A percentile compares a stretch with the other conserved stretches of the same genome.
These are phyloP conservation scores for Handroanthus guayacan DNA, from an alignment of 257 asterid species.

Conservation along the genomic window DNA sequence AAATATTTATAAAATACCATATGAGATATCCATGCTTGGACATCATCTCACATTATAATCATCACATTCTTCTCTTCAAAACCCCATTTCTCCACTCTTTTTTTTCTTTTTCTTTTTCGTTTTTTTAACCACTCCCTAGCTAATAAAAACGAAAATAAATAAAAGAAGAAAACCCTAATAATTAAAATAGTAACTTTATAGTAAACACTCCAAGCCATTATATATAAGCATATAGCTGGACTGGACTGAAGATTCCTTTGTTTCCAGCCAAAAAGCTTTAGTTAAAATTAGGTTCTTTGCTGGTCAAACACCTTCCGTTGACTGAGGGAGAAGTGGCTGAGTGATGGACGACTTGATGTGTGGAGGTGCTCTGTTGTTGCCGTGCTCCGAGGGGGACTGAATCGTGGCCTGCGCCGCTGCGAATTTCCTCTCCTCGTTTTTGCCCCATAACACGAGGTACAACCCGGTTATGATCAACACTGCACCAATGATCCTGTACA, in stretches of 20 bases:
- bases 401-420: constrained; percentile 46
- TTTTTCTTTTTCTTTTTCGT: too few species aligned
- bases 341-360: constrained; percentile 81
- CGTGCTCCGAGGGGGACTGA: constrained; percentile 70
- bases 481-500: constrained; percentile 88
- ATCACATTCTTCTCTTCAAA: constrained; percentile 49
- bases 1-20: constrained; percentile 44
- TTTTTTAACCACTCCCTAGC: constrained; percentile 47
- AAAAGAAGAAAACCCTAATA: constrained; percentile 30
- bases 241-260: constrained; percentile 29
- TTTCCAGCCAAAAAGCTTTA: constrained; percentile 45
- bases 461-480: constrained; percentile 82
- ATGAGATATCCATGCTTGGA: constrained; percentile 40
- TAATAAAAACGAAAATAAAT: constrained; percentile 20
- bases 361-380: constrained; percentile 43
- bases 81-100: neutral
- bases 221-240: constrained; percentile 41
- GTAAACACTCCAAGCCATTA: constrained; percentile 61
- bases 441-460: constrained; percentile 94
- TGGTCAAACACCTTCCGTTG: constrained; percentile 66
- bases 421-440: constrained; percentile 77
- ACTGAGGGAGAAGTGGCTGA: constrained; percentile 80
- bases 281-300: constrained; percentile 38
- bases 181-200: constrained; percentile 32
- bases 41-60: constrained; percentile 42